Conservation (phyloP, 2,329 filamentous ascomycete species). For the Berkeleyomyces rouxiae region DNA sequence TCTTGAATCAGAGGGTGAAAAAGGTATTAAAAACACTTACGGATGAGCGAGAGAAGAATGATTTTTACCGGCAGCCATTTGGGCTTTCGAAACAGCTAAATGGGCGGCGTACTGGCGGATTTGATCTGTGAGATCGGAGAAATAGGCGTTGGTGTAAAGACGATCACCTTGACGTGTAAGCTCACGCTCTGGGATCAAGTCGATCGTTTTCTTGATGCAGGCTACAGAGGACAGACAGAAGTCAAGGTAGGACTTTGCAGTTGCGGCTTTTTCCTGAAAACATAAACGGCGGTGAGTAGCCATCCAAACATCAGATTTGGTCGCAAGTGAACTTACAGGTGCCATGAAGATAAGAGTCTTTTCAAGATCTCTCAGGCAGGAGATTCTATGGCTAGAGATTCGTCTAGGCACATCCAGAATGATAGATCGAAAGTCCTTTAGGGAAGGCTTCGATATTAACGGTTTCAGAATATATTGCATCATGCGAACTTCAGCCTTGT, state of each 20-base stretch:
- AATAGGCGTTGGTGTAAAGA: constrained; percentile 91
- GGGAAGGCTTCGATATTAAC: constrained; percentile 52
- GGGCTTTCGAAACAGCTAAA: constrained; percentile 50
- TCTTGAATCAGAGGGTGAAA: constrained; percentile 17
- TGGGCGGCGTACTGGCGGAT: constrained; percentile 78
- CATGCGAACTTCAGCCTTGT: constrained; percentile 36
- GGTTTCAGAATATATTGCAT: constrained; percentile 64
- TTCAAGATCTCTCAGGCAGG: constrained; percentile 82
- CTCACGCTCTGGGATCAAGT: constrained; percentile 71
- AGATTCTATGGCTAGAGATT: constrained; percentile 71
- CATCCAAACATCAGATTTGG: constrained; percentile 40
- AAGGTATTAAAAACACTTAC: constrained; percentile 19
- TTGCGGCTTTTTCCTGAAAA: constrained; percentile 62
- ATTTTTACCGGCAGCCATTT: constrained; percentile 38
- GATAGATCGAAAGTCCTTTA: constrained; percentile 69
- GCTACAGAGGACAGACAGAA: constrained; percentile 85
- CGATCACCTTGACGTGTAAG: constrained; percentile 70
- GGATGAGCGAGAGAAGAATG: constrained; percentile 36
- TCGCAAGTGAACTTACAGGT: constrained; percentile 63
- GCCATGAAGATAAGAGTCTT: constrained; percentile 84
- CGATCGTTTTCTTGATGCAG: constrained; percentile 78
- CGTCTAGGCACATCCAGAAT: constrained; percentile 62
- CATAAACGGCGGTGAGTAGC: constrained; percentile 53
- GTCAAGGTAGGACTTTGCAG: constrained; percentile 55
- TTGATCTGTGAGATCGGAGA: constrained; percentile 90